These are phyloP conservation scores for Metarhizium album DNA, from an alignment of 2,329 filamentous ascomycete genomes.

Conservation along the genomic window DNA sequence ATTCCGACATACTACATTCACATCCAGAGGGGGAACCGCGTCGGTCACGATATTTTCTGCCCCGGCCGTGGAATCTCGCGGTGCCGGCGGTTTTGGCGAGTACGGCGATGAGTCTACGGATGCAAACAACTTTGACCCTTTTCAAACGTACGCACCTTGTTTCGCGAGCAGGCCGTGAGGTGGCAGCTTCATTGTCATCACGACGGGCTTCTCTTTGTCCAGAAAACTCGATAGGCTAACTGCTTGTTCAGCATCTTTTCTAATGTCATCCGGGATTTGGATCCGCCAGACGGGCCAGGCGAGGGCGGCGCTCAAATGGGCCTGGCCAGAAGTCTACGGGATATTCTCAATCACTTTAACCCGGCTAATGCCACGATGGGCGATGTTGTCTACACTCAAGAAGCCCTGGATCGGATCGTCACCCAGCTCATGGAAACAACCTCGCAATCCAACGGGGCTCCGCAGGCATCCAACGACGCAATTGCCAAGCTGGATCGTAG, in stretches of 20 bases:
- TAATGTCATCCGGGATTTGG: slow-evolving; percentile 30
- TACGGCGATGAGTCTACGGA: slow-evolving; percentile 6
- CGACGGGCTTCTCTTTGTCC: not conserved
- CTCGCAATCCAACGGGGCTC: slow-evolving; percentile 63
- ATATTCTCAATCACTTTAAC: slow-evolving; percentile 44
- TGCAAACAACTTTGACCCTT: slow-evolving; percentile 25
- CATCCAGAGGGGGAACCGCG: slow-evolving; percentile 29
- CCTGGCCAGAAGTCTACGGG: slow-evolving; percentile 31
- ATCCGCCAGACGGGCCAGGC: slow-evolving; percentile 20
- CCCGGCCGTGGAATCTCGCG: slow-evolving; percentile 15
- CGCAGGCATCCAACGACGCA: slow-evolving; percentile 65
- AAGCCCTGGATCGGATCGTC: slow-evolving; percentile 81
- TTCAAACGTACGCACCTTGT: slow-evolving; percentile 34
- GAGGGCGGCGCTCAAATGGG: slow-evolving; percentile 11
- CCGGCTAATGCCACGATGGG: slow-evolving; percentile 47
- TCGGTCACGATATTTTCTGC: slow-evolving; percentile 38
- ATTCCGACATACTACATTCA: slow-evolving; percentile 28
- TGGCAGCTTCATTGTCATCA: not conserved
- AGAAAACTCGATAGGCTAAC: slow-evolving; percentile 5
- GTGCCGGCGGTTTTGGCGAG: not conserved
- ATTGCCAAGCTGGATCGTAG: slow-evolving; percentile 65
- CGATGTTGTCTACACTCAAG: slow-evolving; percentile 83
- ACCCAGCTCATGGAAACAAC: slow-evolving; percentile 81
- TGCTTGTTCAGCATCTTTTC: slow-evolving; percentile 31
- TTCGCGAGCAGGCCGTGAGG: not conserved